A percentile compares a stretch with the other conserved stretches of the same genome.
These are phyloP conservation scores for Dorcoceras hygrometricum DNA, from an alignment of 257 asterid genomes.

Conservation along the genomic window DNA sequence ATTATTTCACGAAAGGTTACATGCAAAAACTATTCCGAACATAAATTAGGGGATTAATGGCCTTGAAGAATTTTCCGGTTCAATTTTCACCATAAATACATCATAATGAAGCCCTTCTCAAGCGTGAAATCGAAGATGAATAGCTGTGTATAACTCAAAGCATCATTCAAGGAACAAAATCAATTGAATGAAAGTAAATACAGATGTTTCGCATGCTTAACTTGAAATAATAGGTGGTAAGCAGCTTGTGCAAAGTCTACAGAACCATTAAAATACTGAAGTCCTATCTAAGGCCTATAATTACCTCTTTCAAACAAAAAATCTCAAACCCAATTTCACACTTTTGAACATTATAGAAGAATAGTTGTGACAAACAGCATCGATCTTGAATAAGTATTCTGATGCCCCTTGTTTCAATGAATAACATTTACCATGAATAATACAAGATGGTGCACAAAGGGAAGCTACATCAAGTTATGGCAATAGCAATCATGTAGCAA, in stretches of 20 bases:
- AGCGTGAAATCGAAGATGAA: neutral
- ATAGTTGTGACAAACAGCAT: slow-evolving; percentile 20
- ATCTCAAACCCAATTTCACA: slow-evolving; percentile 20
- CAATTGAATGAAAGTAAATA: neutral
- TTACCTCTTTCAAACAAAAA: slow-evolving; percentile 33
- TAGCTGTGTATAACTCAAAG: neutral
- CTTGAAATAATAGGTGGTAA: neutral
- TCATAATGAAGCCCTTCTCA: neutral
- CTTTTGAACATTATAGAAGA: slow-evolving; percentile 11
- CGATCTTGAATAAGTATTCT: slow-evolving; percentile 17
- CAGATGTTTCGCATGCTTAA: neutral
- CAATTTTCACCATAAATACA: neutral
- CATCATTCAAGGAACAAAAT: neutral
- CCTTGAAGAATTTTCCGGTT: neutral
- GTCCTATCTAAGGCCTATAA: slow-evolving; percentile 27
- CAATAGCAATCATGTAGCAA: slow-evolving; percentile 3
- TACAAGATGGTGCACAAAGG: slow-evolving; percentile 19
- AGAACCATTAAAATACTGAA: neutral
- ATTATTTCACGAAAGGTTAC: too few relatives aligned
- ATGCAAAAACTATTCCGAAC: too few relatives aligned
- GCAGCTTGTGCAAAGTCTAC: neutral
- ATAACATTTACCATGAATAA: slow-evolving; percentile 23
- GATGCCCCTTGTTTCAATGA: slow-evolving; percentile 22
- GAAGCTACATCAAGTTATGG: slow-evolving; percentile 21
- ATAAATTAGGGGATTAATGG: neutral